A percentile compares a stretch with the other conserved stretches of the same genome.
These are phyloP conservation scores for Diphasiastrum complanatum DNA, from an alignment of 83 land plant genomes.

Conservation along the genomic window DNA sequence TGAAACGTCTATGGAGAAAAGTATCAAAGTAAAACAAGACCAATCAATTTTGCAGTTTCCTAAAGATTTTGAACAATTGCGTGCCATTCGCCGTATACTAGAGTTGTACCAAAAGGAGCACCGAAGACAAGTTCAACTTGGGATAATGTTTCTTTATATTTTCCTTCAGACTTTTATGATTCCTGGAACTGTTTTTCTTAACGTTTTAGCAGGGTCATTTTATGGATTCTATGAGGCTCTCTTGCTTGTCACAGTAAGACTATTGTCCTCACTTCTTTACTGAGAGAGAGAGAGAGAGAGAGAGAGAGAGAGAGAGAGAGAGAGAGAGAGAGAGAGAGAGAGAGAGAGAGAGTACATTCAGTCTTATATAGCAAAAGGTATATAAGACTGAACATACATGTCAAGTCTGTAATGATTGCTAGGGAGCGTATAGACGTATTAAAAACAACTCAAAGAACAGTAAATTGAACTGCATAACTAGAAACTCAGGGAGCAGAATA, in stretches of 20 bases:
- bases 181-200: conserved; percentile 23
- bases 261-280: background rate
- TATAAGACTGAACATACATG: no score
- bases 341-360: no score
- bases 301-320: no score
- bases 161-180: conserved; percentile 29
- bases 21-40: background rate
- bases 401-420: no score
- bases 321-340: no score
- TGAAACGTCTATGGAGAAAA: background rate
- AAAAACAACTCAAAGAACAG: no score
- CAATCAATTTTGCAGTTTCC: conserved; percentile 2
- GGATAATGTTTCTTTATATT: conserved; percentile 14
- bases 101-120: conserved; percentile 12
- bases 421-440: no score
- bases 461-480: no score
- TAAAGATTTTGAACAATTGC: conserved; percentile 14
- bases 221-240: conserved; percentile 25
- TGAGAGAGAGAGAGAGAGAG: no score
- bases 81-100: conserved; percentile 7
- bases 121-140: conserved; percentile 13
- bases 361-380: no score
- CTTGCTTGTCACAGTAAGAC: conserved; percentile 21
- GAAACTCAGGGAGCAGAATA: no score
- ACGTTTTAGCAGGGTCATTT: conserved; percentile 25